Percentiles rank a stretch among this genome's conserved stretches.
Evolutionary conservation across 441 rosid genomes (phyloP).

Genomic region (Erodium moschatum): DNA sequence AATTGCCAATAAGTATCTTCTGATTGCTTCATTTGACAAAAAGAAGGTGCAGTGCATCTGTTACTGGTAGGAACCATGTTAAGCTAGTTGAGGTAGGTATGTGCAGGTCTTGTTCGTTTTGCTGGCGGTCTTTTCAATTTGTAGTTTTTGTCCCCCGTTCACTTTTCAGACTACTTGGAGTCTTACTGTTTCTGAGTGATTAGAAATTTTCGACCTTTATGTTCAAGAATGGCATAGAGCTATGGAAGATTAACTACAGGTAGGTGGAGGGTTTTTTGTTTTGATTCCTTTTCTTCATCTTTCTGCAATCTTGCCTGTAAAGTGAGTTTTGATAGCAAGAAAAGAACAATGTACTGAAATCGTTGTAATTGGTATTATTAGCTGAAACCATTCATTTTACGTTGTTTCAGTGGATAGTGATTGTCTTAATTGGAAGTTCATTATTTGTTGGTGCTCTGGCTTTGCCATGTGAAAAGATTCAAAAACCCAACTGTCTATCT

Average conservation of each 20-base stretch:
- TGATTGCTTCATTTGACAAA: no score
- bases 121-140: conserved; percentile 26
- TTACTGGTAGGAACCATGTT: conserved; percentile 20
- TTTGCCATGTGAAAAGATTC: no score
- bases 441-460: no score
- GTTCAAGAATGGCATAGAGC: conserved; percentile 27
- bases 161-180: conserved; percentile 27
- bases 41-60: neutral
- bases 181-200: conserved; percentile 26
- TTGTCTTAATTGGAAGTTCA: no score
- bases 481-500: no score
- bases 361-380: conserved; percentile 29
- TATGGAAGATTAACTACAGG: conserved; percentile 36
- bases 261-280: conserved; percentile 25
- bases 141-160: conserved; percentile 20
- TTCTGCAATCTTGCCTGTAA: conserved; percentile 42
- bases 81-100: conserved; percentile 41
- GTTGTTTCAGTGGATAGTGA: neutral
- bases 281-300: conserved; percentile 16
- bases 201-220: conserved; percentile 19
- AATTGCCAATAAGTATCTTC: no score
- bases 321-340: conserved; percentile 55
- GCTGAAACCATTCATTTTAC: conserved; percentile 13
- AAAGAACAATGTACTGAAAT: conserved; percentile 31
- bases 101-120: conserved; percentile 30